A percentile compares a stretch with the other conserved stretches of the same genome.
phyloP scores from a whole-genome alignment of 164 flowering plant genomes.

The Taxillus chinensis region DNA sequence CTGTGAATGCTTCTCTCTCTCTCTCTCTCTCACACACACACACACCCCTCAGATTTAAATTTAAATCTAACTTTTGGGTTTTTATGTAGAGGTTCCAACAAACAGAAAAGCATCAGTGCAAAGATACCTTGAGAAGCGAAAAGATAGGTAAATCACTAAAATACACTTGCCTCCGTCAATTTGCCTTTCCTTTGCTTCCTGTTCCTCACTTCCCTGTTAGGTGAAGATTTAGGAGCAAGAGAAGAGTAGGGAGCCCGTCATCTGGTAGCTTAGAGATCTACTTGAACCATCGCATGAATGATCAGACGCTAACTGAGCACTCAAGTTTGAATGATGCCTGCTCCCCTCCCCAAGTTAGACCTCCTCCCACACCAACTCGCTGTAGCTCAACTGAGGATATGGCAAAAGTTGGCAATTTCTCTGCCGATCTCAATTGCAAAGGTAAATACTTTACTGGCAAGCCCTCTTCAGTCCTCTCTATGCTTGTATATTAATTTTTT shows the following conservation, averaged over 20 bases:
- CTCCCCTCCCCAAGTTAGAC: slow-evolving; percentile 17
- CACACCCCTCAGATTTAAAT: no score
- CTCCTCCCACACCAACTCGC: slow-evolving; percentile 12
- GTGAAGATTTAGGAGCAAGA: slow-evolving; percentile 10
- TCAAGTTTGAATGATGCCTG: slow-evolving; percentile 11
- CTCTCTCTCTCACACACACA: no score
- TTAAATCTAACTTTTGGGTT: no score
- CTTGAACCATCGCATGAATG: slow-evolving; percentile 17
- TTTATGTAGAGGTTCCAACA: neutral
- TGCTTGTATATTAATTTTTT: no score
- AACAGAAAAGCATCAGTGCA: slow-evolving; percentile 4
- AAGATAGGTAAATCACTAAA: neutral
- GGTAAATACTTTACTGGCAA: slow-evolving; percentile 4
- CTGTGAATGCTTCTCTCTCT: no score
- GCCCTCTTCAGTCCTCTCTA: no score
- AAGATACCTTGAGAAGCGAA: slow-evolving; percentile 6
- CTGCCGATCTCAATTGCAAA: slow-evolving; percentile 14
- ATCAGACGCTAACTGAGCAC: slow-evolving; percentile 14
- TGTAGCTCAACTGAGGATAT: slow-evolving; percentile 18
- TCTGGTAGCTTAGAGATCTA: slow-evolving; percentile 20
- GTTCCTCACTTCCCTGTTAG: slow-evolving; percentile 1
- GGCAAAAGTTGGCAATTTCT: slow-evolving; percentile 8
- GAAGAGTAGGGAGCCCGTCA: slow-evolving; percentile 15
- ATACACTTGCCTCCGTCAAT: neutral
- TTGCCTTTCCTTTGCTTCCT: neutral